These are phyloP conservation scores for Candida silvicultrix DNA, from an alignment of 805 yeast genomes.

Conservation along the genomic window DNA sequence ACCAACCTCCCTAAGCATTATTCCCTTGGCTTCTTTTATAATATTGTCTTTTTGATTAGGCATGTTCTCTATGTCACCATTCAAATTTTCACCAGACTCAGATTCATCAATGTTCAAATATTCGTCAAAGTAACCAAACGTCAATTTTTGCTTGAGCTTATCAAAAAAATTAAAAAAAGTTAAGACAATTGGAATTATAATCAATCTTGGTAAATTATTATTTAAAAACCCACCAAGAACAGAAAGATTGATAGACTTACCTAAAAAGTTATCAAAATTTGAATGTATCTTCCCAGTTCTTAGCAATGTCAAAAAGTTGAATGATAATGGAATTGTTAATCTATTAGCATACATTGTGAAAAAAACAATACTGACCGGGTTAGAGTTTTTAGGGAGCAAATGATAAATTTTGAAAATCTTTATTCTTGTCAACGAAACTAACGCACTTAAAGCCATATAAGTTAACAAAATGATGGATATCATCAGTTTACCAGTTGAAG, in stretches of 20 bases:
- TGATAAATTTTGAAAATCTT: slow-evolving; percentile 73
- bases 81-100: slow-evolving; percentile 13
- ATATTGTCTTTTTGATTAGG: slow-evolving; percentile 8
- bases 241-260: slow-evolving; percentile 68
- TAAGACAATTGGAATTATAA: slow-evolving; percentile 62
- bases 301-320: slow-evolving; percentile 67
- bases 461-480: slow-evolving; percentile 38
- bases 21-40: slow-evolving; percentile 19
- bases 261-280: slow-evolving; percentile 67
- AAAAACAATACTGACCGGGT: slow-evolving; percentile 68
- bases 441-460: slow-evolving; percentile 65
- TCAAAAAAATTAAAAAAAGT: slow-evolving; percentile 66
- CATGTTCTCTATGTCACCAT: slow-evolving; percentile 1
- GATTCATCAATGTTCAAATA: slow-evolving; percentile 32
- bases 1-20: slow-evolving; percentile 19
- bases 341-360: slow-evolving; percentile 79
- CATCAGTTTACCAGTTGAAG: slow-evolving; percentile 27
- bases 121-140: slow-evolving; percentile 24
- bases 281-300: slow-evolving; percentile 36
- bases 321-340: slow-evolving; percentile 74
- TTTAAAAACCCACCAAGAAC: slow-evolving; percentile 68
- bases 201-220: slow-evolving; percentile 68
- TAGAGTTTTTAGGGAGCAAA: slow-evolving; percentile 63
- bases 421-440: slow-evolving; percentile 59
- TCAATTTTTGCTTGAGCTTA: slow-evolving; percentile 33